Evolutionary conservation across 176 grass and related monocot species (phyloP).

Genomic region (Lolium multiflorum): DNA sequence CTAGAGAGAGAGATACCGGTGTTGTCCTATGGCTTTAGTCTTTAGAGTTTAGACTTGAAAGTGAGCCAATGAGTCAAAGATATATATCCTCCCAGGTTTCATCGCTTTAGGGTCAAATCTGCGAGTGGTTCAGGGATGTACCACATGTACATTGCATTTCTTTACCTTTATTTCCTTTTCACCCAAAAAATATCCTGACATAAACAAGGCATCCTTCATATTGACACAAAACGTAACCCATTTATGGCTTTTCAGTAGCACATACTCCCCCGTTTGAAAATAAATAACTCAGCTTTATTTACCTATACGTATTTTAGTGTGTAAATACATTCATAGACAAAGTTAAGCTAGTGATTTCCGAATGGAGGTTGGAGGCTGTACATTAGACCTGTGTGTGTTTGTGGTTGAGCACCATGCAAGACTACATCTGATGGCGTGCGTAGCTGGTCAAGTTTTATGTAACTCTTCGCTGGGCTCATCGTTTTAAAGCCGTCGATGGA

Average conservation of each 20-base stretch:
- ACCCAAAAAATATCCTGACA: not conserved
- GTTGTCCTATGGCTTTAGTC: not conserved
- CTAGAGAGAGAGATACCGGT: not conserved
- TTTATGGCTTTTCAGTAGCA: not conserved
- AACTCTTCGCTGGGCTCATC: not conserved
- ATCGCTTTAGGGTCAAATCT: constrained; percentile 2
- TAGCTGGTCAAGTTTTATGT: not conserved
- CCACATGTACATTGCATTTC: not conserved
- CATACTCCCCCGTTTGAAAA: not conserved
- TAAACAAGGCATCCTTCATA: too few relatives aligned
- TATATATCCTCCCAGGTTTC: not conserved
- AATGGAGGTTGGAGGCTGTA: too few relatives aligned
- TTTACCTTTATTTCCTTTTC: not conserved
- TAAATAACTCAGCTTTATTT: too few relatives aligned
- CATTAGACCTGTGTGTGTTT: not conserved
- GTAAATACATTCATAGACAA: too few relatives aligned
- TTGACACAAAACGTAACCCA: not conserved
- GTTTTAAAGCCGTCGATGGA: not conserved
- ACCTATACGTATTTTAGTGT: too few relatives aligned
- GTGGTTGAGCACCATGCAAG: not conserved
- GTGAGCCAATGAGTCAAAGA: not conserved
- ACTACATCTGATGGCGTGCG: not conserved
- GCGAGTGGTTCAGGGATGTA: not conserved
- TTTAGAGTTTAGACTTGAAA: not conserved
- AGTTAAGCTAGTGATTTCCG: too few relatives aligned